Evolutionary conservation across 2,329 filamentous ascomycete genomes (phyloP).

Genomic region (Metarhizium anisopliae): DNA sequence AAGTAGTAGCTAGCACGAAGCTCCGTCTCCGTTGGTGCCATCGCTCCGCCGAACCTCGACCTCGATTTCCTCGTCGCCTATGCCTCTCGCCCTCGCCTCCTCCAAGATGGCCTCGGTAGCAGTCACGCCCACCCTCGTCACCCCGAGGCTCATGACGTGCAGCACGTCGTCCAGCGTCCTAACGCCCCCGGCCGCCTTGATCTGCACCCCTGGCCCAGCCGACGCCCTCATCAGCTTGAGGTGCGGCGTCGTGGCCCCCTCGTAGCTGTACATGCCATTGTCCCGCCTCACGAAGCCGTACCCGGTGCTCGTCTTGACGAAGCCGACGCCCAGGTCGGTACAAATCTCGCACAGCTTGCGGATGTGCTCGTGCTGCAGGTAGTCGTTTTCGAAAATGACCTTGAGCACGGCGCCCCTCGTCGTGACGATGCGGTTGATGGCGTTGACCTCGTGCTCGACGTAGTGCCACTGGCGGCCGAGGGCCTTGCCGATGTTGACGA

Average conservation of each 20-base stretch:
- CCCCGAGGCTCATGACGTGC: slow-evolving; percentile 43
- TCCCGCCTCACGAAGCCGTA: slow-evolving; percentile 51
- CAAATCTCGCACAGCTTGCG: slow-evolving; percentile 40
- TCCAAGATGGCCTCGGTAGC: slow-evolving; percentile 45
- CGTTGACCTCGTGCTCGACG: slow-evolving; percentile 40
- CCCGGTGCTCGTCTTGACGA: slow-evolving; percentile 52
- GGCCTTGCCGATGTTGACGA: slow-evolving; percentile 48
- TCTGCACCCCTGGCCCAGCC: slow-evolving; percentile 32
- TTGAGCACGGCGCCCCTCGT: too few species aligned
- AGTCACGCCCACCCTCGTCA: slow-evolving; percentile 46
- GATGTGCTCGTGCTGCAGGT: slow-evolving; percentile 40
- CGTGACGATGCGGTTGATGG: slow-evolving; percentile 32
- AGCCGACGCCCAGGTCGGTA: slow-evolving; percentile 36
- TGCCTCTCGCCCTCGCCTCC: slow-evolving; percentile 42
- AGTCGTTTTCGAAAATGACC: slow-evolving; percentile 56
- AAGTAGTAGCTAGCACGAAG: not conserved
- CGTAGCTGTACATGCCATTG: slow-evolving; percentile 41
- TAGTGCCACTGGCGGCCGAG: slow-evolving; percentile 49
- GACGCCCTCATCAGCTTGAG: slow-evolving; percentile 45
- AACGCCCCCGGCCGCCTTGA: slow-evolving; percentile 51
- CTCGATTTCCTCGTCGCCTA: slow-evolving; percentile 17
- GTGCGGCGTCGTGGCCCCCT: slow-evolving; percentile 28
- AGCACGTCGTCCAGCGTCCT: slow-evolving; percentile 47
- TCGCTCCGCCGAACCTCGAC: slow-evolving; percentile 8
- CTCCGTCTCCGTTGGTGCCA: not conserved